A percentile compares a stretch with the other conserved stretches of the same genome.
phyloP scores from a whole-genome alignment of 345 rosid species.

The Populus nigra region DNA sequence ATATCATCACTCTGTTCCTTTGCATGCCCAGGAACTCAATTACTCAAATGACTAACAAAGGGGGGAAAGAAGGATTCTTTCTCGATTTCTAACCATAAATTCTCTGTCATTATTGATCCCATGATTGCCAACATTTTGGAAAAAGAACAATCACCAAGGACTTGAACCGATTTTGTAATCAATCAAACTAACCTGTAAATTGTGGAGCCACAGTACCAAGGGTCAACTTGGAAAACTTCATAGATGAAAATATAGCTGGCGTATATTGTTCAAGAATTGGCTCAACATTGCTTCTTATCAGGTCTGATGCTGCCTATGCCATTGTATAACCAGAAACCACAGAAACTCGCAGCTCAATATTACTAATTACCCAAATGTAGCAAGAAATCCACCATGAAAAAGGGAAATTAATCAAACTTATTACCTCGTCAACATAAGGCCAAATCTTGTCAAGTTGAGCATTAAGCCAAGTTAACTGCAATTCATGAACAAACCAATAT shows the following conservation, averaged over 20 bases:
- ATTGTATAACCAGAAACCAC: background rate
- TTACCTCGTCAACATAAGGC: slow-evolving; percentile 83
- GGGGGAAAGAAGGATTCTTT: no score
- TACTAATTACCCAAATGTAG: background rate
- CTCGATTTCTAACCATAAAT: no score
- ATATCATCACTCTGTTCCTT: background rate
- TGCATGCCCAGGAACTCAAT: no score
- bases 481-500: slow-evolving; percentile 15
- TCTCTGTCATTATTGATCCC: background rate
- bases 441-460: slow-evolving; percentile 77
- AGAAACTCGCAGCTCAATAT: background rate
- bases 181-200: slow-evolving; percentile 61
- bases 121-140: no score
- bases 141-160: no score
- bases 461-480: slow-evolving; percentile 89
- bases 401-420: background rate
- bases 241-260: slow-evolving; percentile 65
- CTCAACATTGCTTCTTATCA: slow-evolving; percentile 72
- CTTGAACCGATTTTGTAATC: background rate
- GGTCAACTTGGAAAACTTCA: slow-evolving; percentile 74
- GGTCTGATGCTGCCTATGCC: slow-evolving; percentile 83
- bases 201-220: slow-evolving; percentile 98
- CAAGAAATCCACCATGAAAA: background rate
- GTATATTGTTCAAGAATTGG: slow-evolving; percentile 82
- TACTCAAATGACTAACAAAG: no score